phyloP scores from a whole-genome alignment of 345 rosid genomes.

The Salix viminalis region DNA sequence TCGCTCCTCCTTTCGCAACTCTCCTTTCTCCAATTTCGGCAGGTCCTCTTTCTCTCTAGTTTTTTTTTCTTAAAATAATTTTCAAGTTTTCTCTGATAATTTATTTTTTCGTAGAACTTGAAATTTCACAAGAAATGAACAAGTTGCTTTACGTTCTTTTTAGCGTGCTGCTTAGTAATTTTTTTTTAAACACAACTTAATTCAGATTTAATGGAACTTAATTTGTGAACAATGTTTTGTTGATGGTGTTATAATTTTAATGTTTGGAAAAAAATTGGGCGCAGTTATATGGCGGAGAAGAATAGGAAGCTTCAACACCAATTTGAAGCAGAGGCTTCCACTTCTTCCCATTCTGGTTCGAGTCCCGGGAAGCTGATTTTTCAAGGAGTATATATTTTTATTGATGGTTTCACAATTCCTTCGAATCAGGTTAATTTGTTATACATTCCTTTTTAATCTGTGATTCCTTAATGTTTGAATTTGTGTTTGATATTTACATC shows the following conservation, averaged over 20 bases:
- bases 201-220: neutral
- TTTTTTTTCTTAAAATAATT: neutral
- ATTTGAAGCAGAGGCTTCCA: slow-evolving; percentile 56
- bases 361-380: slow-evolving; percentile 52
- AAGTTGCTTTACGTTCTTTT: too few relatives aligned
- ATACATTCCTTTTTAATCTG: neutral
- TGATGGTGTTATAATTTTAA: neutral
- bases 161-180: too few relatives aligned
- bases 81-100: neutral
- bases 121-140: neutral
- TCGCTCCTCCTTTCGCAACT: slow-evolving; percentile 59
- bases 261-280: slow-evolving; percentile 10
- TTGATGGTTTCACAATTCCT: slow-evolving; percentile 88
- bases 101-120: neutral
- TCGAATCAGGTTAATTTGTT: slow-evolving; percentile 63
- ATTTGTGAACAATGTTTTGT: neutral
- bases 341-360: slow-evolving; percentile 35
- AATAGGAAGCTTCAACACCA: slow-evolving; percentile 75
- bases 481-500: neutral
- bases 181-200: too few relatives aligned
- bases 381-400: slow-evolving; percentile 84
- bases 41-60: slow-evolving; percentile 38
- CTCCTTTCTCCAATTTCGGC: slow-evolving; percentile 80
- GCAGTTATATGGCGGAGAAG: slow-evolving; percentile 83
- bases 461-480: neutral